Conservation (phyloP, 2,329 filamentous ascomycete species). For the Blastomyces percursus region DNA sequence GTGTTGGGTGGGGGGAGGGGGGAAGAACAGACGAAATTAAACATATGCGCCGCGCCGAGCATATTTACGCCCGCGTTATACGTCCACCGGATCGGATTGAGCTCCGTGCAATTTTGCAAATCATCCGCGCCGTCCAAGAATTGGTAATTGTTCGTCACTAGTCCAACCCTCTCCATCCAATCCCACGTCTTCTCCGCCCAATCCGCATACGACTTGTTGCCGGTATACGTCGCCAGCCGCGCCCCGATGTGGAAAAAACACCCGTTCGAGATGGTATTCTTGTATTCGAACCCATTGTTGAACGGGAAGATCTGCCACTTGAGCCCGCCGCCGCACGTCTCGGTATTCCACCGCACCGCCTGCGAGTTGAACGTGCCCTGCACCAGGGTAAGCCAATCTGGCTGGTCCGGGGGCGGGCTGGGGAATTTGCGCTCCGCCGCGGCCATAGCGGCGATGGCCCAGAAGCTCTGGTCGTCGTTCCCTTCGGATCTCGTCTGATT, state of each 20-base stretch:
- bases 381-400: slow-evolving; percentile 61
- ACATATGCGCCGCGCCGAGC: slow-evolving; percentile 55
- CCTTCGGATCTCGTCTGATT: slow-evolving; percentile 22
- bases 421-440: slow-evolving; percentile 29
- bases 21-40: slow-evolving; percentile 43
- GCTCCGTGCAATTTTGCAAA: slow-evolving; percentile 47
- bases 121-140: slow-evolving; percentile 44
- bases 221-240: slow-evolving; percentile 29
- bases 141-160: slow-evolving; percentile 36
- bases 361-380: slow-evolving; percentile 72
- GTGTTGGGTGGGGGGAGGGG: too few species aligned
- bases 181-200: slow-evolving; percentile 29
- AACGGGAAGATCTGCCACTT: slow-evolving; percentile 65
- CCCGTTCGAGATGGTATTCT: slow-evolving; percentile 44
- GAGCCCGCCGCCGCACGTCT: slow-evolving; percentile 58
- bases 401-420: slow-evolving; percentile 32
- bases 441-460: slow-evolving; percentile 29
- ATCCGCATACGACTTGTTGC: slow-evolving; percentile 29
- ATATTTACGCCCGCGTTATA: slow-evolving; percentile 54
- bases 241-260: slow-evolving; percentile 42
- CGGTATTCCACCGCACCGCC: slow-evolving; percentile 54
- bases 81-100: slow-evolving; percentile 53
- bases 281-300: slow-evolving; percentile 42
- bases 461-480: slow-evolving; percentile 36
- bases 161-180: slow-evolving; percentile 31